These are phyloP conservation scores for Alternaria dauci DNA, from an alignment of 2,329 filamentous ascomycete species.

Conservation along the genomic window DNA sequence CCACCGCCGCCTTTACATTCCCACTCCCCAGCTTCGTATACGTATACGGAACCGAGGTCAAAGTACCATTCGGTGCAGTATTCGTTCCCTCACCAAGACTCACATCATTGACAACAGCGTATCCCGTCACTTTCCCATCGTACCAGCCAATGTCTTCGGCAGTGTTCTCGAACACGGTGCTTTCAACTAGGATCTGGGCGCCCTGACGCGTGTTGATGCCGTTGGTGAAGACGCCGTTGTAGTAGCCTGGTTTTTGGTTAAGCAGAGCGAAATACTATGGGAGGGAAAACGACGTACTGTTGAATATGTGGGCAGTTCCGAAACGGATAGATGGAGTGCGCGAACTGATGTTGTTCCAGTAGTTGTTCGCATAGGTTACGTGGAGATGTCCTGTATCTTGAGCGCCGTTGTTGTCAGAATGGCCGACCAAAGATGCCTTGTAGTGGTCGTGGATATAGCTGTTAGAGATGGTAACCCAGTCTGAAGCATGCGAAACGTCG, in stretches of 20 bases:
- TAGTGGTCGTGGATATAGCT: conserved; percentile 65
- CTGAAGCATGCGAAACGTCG: conserved; percentile 69
- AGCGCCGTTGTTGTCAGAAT: conserved; percentile 65
- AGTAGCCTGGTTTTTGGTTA: conserved; percentile 25
- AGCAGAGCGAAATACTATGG: too few relatives aligned
- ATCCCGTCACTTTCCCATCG: conserved; percentile 47
- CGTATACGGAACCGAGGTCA: conserved; percentile 48
- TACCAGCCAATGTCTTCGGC: conserved; percentile 44
- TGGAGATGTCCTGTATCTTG: conserved; percentile 69
- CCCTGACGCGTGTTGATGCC: conserved; percentile 55
- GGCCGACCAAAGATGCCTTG: conserved; percentile 66
- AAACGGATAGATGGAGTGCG: conserved; percentile 71
- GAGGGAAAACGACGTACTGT: conserved; percentile 41
- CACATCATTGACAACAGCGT: conserved; percentile 49
- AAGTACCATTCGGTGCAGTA: conserved; percentile 44
- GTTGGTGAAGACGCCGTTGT: conserved; percentile 50
- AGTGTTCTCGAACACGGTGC: conserved; percentile 7
- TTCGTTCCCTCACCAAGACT: conserved; percentile 47
- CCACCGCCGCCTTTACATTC: not conserved
- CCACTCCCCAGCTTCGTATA: conserved; percentile 31
- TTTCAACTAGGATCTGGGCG: conserved; percentile 55
- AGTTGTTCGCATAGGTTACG: conserved; percentile 73
- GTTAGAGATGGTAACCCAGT: conserved; percentile 68
- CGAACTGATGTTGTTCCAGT: conserved; percentile 70
- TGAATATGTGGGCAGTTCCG: conserved; percentile 70